These are phyloP conservation scores for Metschnikowia henanensis DNA, from an alignment of 805 yeast genomes.

Conservation along the genomic window DNA sequence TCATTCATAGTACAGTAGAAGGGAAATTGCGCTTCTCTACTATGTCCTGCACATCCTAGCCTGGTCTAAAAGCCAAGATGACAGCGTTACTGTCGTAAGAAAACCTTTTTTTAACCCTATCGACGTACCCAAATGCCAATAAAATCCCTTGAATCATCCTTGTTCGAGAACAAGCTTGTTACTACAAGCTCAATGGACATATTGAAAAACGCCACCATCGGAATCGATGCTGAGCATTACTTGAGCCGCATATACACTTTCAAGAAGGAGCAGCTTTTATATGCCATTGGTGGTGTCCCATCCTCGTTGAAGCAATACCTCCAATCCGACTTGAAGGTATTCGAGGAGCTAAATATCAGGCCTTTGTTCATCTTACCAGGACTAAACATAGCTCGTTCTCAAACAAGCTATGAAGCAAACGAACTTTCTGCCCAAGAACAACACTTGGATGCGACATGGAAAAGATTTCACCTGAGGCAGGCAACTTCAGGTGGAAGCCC, in stretches of 20 bases:
- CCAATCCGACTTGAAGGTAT: conserved; percentile 60
- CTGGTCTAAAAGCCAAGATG: neutral
- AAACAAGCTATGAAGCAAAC: conserved; percentile 32
- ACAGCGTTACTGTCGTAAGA: conserved; percentile 1
- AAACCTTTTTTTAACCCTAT: too few species aligned
- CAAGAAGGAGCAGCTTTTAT: conserved; percentile 66
- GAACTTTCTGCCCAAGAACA: conserved; percentile 40
- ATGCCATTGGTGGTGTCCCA: conserved; percentile 84
- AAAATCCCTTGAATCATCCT: conserved; percentile 61
- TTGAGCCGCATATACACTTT: conserved; percentile 58
- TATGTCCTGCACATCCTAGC: neutral
- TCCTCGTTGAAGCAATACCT: conserved; percentile 54
- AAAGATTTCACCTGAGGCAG: conserved; percentile 30
- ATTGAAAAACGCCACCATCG: conserved; percentile 66
- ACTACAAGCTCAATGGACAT: conserved; percentile 61
- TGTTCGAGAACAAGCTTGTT: conserved; percentile 66
- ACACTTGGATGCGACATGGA: conserved; percentile 42
- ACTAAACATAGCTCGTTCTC: conserved; percentile 41
- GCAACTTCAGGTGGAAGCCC: conserved; percentile 18
- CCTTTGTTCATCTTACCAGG: conserved; percentile 84
- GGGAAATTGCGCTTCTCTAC: too few species aligned
- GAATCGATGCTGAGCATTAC: conserved; percentile 84
- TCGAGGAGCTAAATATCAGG: conserved; percentile 62
- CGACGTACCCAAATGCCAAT: conserved; percentile 36
- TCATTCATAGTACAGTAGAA: too few species aligned